phyloP scores from a whole-genome alignment of 75 land plant genomes.

The Sequoia sempervirens region DNA sequence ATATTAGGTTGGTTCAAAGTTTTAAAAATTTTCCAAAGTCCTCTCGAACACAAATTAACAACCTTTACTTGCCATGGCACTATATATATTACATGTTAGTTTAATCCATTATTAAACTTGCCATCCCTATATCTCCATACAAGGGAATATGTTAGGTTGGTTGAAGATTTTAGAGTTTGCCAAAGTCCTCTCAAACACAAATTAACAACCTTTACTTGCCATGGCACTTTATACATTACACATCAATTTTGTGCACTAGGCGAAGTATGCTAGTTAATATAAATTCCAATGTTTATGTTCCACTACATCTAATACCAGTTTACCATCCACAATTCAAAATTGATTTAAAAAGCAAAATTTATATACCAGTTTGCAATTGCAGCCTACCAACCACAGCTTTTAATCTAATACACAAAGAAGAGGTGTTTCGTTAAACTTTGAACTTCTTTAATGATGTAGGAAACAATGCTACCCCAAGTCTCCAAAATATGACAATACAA shows the following conservation, averaged over 20 bases:
- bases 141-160: neutral
- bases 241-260: neutral
- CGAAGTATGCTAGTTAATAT: neutral
- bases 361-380: too few species aligned
- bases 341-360: too few species aligned
- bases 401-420: too few species aligned
- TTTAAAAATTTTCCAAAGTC: neutral
- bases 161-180: neutral
- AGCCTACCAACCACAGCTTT: too few species aligned
- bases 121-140: too few species aligned
- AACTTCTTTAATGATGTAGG: too few species aligned
- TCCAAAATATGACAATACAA: too few species aligned
- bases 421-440: too few species aligned
- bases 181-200: neutral
- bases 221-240: neutral
- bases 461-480: too few species aligned
- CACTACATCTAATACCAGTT: neutral
- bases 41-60: neutral
- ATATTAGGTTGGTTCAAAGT: neutral
- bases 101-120: neutral
- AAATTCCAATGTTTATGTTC: neutral
- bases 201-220: neutral
- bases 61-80: neutral
- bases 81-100: neutral
- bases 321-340: neutral